A percentile compares a stretch with the other conserved stretches of the same genome.
Conservation (phyloP, 129 eudicot genomes). For the Smallanthus sonchifolius region DNA sequence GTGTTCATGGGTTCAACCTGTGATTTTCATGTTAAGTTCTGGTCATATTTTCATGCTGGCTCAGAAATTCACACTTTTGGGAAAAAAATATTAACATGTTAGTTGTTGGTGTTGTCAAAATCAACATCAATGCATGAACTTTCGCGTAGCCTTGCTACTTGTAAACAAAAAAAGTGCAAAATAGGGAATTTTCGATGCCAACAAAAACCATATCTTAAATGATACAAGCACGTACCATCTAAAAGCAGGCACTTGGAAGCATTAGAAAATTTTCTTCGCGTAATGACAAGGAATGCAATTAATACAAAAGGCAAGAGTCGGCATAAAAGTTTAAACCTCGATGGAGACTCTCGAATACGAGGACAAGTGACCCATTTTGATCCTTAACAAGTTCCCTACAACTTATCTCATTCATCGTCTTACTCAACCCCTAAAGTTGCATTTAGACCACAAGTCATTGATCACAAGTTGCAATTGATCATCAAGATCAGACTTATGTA, state of each 20-base stretch:
- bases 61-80: no score
- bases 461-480: constrained; percentile 1
- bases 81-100: neutral
- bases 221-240: neutral
- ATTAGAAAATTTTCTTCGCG: neutral
- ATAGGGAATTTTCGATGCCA: constrained; percentile 11
- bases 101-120: neutral
- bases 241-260: neutral
- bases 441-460: constrained; percentile 1
- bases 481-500: neutral
- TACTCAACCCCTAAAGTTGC: neutral
- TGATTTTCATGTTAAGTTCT: no score
- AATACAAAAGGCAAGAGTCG: constrained; percentile 13
- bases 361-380: constrained; percentile 5
- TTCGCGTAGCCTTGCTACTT: neutral
- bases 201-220: constrained; percentile 14
- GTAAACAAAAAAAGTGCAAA: constrained; percentile 15
- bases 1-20: no score
- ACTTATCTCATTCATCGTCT: neutral
- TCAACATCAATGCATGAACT: constrained; percentile 10
- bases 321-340: constrained; percentile 1
- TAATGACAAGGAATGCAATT: constrained; percentile 1
- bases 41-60: no score
- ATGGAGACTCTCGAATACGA: constrained; percentile 4
- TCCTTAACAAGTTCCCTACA: neutral